Evolutionary conservation across 441 rosid genomes (phyloP).

Genomic region (Gossypium gossypioides): DNA sequence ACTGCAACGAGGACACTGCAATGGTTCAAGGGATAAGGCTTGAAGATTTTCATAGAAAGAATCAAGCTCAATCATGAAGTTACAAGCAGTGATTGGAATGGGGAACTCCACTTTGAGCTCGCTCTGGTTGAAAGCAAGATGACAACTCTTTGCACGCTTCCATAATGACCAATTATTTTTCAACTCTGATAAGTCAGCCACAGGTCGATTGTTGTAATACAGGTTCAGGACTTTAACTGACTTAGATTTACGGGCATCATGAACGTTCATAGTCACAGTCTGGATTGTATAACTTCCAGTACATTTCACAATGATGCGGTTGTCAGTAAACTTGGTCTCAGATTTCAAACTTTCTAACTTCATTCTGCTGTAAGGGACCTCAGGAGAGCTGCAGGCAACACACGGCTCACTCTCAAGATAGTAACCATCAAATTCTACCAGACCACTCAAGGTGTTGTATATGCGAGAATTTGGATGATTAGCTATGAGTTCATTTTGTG

Average conservation of each 20-base stretch:
- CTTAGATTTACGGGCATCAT: conserved; percentile 97
- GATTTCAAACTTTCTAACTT: conserved; percentile 98
- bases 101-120: conserved; percentile 99
- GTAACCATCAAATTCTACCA: conserved; percentile 99
- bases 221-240: conserved; percentile 97
- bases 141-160: conserved; percentile 99
- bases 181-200: conserved; percentile 94
- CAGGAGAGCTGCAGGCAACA: conserved; percentile 99
- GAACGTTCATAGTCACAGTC: conserved; percentile 97
- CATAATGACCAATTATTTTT: conserved; percentile 98
- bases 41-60: conserved; percentile 99
- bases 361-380: conserved; percentile 98
- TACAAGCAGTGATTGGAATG: conserved; percentile 98
- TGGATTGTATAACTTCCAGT: conserved; percentile 99
- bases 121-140: conserved; percentile 95
- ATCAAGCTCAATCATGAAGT: conserved; percentile 99
- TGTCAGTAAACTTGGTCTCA: conserved; percentile 98
- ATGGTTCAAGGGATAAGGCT: conserved; percentile 95
- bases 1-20: conserved; percentile 99
- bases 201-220: conserved; percentile 96
- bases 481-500: conserved; percentile 97
- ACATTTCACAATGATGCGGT: conserved; percentile 97
- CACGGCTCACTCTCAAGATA: conserved; percentile 99
- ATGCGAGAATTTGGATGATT: conserved; percentile 99
- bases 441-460: conserved; percentile 85